These are phyloP conservation scores for Globisporangium carolinianum DNA, from an alignment of 352 stramenopile genomes.

Conservation along the genomic window DNA sequence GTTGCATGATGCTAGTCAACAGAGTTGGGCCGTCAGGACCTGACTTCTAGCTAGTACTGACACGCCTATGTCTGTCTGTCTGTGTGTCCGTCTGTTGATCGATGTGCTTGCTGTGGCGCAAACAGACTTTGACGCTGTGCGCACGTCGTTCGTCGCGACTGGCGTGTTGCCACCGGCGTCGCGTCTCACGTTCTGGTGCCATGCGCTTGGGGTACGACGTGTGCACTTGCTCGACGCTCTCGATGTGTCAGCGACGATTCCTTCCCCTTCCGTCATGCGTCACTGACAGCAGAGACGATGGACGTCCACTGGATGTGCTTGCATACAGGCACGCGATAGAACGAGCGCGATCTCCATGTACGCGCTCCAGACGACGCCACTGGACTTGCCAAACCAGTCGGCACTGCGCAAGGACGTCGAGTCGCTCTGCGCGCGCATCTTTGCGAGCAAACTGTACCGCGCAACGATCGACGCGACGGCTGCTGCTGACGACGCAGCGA, in stretches of 20 bases:
- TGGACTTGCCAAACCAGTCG: slow-evolving; percentile 44
- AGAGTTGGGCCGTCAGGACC: too few species aligned
- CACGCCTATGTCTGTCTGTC: too few species aligned
- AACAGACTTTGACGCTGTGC: slow-evolving; percentile 25
- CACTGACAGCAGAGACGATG: background rate
- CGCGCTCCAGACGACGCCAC: slow-evolving; percentile 52
- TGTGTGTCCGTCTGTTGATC: background rate
- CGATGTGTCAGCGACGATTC: background rate
- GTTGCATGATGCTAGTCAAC: background rate
- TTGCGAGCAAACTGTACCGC: slow-evolving; percentile 43
- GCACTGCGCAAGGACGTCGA: slow-evolving; percentile 67
- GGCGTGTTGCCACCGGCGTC: slow-evolving; percentile 28
- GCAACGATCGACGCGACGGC: slow-evolving; percentile 20
- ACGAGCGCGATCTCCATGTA: slow-evolving; percentile 64
- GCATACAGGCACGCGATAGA: slow-evolving; percentile 8
- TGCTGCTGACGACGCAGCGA: slow-evolving; percentile 23
- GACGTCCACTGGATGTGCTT: background rate
- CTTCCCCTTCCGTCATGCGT: background rate
- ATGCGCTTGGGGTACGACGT: slow-evolving; percentile 30
- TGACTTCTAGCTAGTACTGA: too few species aligned
- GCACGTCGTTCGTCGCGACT: slow-evolving; percentile 28
- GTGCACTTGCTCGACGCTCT: too few species aligned
- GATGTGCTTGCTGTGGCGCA: slow-evolving; percentile 1
- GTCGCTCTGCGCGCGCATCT: slow-evolving; percentile 51
- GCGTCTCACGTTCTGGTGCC: slow-evolving; percentile 51